Base-by-base conservation (phyloP, 2,329 filamentous ascomycete species). In the Cladosporium sphaerospermum region DNA sequence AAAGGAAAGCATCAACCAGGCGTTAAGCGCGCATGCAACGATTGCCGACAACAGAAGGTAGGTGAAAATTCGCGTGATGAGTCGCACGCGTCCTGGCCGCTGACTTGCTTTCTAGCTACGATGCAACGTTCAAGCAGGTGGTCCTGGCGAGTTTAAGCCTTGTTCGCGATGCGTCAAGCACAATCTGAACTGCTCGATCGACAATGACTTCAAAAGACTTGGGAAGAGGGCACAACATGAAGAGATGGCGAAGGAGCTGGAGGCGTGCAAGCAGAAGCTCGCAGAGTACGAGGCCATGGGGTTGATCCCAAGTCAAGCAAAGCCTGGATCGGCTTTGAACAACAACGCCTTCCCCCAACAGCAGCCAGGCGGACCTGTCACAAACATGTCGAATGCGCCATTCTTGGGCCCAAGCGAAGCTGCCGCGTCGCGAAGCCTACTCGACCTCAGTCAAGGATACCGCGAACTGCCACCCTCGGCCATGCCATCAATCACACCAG, bases 41-140 rank as follows among this genome's bases (percentile, higher is more conserved):
- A 92, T 70, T 92, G 87, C 67, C 80, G 87, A 57, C 88, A 92
- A 72, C 88, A 92, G 71, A 92, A 92, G 77, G 87, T 89, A 78
- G 44, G 65, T 53, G 44, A 40, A 23, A 32, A 39, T n/a, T 40
- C 11, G 9, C 32, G 14, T 32, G 31, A 4, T 9, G 41, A 53
- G 65, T 59, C 53, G 48, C 57, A 14, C 16, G 13, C 13, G 10
- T 13, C 8, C n/a, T n/a, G 11, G n/a, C 16, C 13, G n/a, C 58
- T 53, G 18, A 51, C 40, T 44, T 47, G 50, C 45, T 14, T 37
- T 55, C 59, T 67, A 89, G 87, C 75, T 92, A 57, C 85, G 87
- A 65, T 93, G 88, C 78, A 87, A 92, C 75, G 88, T 92, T 61
- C 77, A 88, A 61, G 86, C 90, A 71, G 86, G 89, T 28, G 87